A percentile compares a stretch with the other conserved stretches of the same genome.
These are phyloP conservation scores for Carex sylvatica DNA, from an alignment of 202 grass and related monocot species.

Conservation along the genomic window DNA sequence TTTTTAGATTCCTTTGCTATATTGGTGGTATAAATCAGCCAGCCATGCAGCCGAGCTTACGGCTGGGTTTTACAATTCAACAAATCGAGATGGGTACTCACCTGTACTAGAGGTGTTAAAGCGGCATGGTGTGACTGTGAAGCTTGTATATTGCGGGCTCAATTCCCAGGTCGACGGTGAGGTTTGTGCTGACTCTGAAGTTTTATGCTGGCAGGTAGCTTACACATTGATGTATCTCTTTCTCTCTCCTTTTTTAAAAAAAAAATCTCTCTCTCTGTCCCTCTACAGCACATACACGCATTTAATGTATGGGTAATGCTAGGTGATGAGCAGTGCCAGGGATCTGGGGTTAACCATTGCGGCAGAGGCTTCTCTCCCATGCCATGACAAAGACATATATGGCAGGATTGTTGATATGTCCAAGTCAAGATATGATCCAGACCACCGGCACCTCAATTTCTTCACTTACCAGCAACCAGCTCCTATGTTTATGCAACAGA, in stretches of 20 bases:
- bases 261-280: background rate
- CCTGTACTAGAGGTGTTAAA: conserved; percentile 74
- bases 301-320: conserved; percentile 5
- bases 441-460: conserved; percentile 58
- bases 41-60: conserved; percentile 95
- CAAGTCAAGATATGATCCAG: conserved; percentile 77
- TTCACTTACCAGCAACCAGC: conserved; percentile 61
- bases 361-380: conserved; percentile 58
- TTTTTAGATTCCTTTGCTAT: conserved; percentile 69
- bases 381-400: conserved; percentile 45
- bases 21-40: conserved; percentile 81
- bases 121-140: conserved; percentile 64
- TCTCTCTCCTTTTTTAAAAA: too few species aligned
- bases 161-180: conserved; percentile 40
- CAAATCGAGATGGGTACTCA: conserved; percentile 83
- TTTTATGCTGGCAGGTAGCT: conserved; percentile 80
- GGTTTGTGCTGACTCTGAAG: conserved; percentile 58
- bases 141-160: conserved; percentile 52
- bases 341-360: conserved; percentile 61
- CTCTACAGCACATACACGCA: background rate
- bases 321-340: conserved; percentile 79
- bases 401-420: conserved; percentile 56
- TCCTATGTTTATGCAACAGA: conserved; percentile 38
- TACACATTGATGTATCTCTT: background rate
- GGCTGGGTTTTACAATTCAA: conserved; percentile 83